These are phyloP conservation scores for Geopyxis carbonaria DNA, from an alignment of 495 filamentous ascomycete species.

Conservation along the genomic window DNA sequence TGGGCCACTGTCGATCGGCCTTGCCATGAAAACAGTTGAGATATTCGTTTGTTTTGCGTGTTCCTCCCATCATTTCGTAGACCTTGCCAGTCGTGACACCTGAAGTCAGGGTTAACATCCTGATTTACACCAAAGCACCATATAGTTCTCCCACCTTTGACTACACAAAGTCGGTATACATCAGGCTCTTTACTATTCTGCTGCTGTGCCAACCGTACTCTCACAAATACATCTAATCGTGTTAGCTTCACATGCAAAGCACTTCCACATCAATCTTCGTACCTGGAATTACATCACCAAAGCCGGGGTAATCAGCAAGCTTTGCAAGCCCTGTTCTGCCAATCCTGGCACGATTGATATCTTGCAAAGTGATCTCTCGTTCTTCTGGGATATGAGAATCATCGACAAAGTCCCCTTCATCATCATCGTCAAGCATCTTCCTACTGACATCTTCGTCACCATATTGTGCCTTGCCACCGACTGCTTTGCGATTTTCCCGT, in stretches of 20 bases:
- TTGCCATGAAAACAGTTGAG: conserved; percentile 58
- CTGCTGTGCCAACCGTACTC: too few relatives aligned
- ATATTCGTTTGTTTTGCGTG: conserved; percentile 61
- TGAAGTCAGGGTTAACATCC: conserved; percentile 32
- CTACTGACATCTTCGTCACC: conserved; percentile 65
- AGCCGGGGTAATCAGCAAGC: conserved; percentile 80
- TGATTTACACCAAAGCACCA: too few relatives aligned
- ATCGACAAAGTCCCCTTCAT: conserved; percentile 57
- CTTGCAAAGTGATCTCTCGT: conserved; percentile 39
- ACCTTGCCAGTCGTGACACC: conserved; percentile 60
- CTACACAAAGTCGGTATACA: background rate
- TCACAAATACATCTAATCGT: too few relatives aligned
- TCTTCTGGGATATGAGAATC: conserved; percentile 32
- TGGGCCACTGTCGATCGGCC: conserved; percentile 58
- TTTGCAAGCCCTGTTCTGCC: conserved; percentile 65
- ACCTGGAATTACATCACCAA: conserved; percentile 55
- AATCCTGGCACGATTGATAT: conserved; percentile 66
- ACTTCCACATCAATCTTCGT: background rate
- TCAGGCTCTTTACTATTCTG: too few relatives aligned
- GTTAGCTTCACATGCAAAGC: too few relatives aligned
- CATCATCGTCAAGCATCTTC: conserved; percentile 58
- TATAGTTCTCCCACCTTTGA: too few relatives aligned
- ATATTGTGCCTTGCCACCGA: conserved; percentile 56
- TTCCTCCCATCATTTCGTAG: conserved; percentile 55
- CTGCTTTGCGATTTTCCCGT: conserved; percentile 50